Evolutionary conservation across 768 basidiomycete genomes (phyloP).

Genomic region (Leccinellum luteum): DNA sequence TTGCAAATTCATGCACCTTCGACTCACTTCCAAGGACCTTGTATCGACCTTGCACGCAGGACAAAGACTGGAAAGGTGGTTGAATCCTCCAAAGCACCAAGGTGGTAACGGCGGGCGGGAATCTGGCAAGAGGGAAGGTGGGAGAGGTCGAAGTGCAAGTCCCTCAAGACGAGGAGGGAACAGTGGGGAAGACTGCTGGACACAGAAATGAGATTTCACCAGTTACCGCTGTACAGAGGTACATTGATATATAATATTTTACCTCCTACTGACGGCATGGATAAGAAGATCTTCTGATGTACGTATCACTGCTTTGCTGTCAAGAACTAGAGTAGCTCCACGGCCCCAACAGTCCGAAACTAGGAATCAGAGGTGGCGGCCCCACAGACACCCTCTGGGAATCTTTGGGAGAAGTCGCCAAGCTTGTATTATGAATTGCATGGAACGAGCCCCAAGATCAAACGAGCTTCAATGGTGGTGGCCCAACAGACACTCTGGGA

Average conservation of each 20-base stretch:
- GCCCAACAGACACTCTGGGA: neutral
- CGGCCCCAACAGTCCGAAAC: neutral
- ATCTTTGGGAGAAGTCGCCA: too few species aligned
- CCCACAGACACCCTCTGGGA: too few species aligned
- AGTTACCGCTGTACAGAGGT: neutral
- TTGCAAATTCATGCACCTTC: conserved; percentile 98
- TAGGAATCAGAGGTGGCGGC: neutral
- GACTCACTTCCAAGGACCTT: conserved; percentile 81
- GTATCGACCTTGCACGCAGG: conserved; percentile 76
- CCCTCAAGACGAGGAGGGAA: conserved; percentile 59
- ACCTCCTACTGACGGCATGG: neutral
- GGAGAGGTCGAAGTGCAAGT: conserved; percentile 71
- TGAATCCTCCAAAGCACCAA: conserved; percentile 63
- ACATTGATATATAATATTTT: neutral
- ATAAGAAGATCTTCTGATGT: neutral
- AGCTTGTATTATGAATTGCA: too few species aligned
- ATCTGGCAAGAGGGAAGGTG: conserved; percentile 65
- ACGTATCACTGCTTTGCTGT: neutral
- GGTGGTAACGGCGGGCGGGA: conserved; percentile 83
- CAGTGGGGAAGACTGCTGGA: conserved; percentile 77
- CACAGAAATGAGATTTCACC: conserved; percentile 55
- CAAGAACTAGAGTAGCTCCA: neutral
- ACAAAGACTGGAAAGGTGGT: conserved; percentile 77
- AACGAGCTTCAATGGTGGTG: too few species aligned
- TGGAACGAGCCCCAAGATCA: too few species aligned